Evolutionary conservation across 1,284 basidiomycete species (phyloP).

Genomic region (Heliocybe sulcata): DNA sequence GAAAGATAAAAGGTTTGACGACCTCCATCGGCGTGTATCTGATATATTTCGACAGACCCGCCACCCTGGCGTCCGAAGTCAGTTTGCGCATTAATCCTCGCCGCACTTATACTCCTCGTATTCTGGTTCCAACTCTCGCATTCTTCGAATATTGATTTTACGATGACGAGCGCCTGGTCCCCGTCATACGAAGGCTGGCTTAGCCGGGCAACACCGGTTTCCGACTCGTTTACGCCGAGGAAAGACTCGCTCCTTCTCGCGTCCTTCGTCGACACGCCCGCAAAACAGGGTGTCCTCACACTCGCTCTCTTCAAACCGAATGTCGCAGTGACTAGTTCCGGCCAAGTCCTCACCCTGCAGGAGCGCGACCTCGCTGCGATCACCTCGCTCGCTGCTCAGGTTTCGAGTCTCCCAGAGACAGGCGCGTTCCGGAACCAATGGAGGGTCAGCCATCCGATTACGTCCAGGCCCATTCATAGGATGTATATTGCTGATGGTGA

Average conservation of each 20-base stretch:
- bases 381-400: constrained; percentile 20
- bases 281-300: constrained; percentile 33
- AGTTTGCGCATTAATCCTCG: too few relatives aligned
- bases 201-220: constrained; percentile 22
- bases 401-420: constrained; percentile 20
- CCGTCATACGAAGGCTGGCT: constrained; percentile 7
- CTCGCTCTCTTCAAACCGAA: constrained; percentile 32
- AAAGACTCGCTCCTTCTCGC: constrained; percentile 26
- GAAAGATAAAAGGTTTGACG: too few relatives aligned
- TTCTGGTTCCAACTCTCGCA: not conserved
- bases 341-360: constrained; percentile 25
- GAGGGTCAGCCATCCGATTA: constrained; percentile 24
- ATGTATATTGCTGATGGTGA: constrained; percentile 16
- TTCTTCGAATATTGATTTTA: not conserved
- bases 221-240: constrained; percentile 25
- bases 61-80: too few relatives aligned
- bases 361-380: constrained; percentile 28
- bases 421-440: constrained; percentile 35
- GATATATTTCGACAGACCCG: too few relatives aligned
- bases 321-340: constrained; percentile 33
- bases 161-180: not conserved
- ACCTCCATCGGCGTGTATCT: too few relatives aligned
- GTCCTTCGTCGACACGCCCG: constrained; percentile 30
- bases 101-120: too few relatives aligned
- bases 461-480: constrained; percentile 32